These are phyloP conservation scores for Cladosporium velox DNA, from an alignment of 2,329 filamentous ascomycete genomes.

Conservation along the genomic window DNA sequence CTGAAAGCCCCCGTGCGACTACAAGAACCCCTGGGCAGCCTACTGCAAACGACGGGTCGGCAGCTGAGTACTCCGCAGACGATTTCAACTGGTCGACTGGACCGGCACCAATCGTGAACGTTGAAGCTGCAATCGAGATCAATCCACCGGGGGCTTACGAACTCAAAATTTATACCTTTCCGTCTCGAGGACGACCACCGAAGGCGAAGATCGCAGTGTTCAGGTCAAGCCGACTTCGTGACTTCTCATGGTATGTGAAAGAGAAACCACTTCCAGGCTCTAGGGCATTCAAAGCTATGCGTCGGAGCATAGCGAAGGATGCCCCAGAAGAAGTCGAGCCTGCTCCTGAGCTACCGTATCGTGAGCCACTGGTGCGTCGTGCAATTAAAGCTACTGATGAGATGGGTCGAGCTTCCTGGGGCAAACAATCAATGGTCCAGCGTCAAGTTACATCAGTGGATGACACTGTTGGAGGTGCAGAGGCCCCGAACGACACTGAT, in stretches of 20 bases:
- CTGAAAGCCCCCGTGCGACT: not conserved
- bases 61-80: not conserved
- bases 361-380: not conserved
- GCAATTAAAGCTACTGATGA: not conserved
- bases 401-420: not conserved
- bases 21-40: not conserved
- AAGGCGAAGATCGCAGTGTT: constrained; percentile 48
- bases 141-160: constrained; percentile 47
- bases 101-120: not conserved
- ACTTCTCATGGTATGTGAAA: constrained; percentile 40
- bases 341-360: not conserved
- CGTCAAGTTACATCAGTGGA: not conserved
- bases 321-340: not conserved
- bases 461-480: not conserved
- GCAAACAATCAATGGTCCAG: not conserved
- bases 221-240: constrained; percentile 39
- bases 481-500: not conserved
- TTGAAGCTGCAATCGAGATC: constrained; percentile 44
- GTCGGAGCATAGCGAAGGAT: not conserved
- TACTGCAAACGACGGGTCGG: not conserved
- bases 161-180: constrained; percentile 31
- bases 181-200: constrained; percentile 42
- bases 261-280: not conserved
- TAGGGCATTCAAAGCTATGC: not conserved
- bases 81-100: constrained; percentile 10